Base-by-base conservation (phyloP, 1,284 basidiomycete species). In the Earliella scabrosa region DNA sequence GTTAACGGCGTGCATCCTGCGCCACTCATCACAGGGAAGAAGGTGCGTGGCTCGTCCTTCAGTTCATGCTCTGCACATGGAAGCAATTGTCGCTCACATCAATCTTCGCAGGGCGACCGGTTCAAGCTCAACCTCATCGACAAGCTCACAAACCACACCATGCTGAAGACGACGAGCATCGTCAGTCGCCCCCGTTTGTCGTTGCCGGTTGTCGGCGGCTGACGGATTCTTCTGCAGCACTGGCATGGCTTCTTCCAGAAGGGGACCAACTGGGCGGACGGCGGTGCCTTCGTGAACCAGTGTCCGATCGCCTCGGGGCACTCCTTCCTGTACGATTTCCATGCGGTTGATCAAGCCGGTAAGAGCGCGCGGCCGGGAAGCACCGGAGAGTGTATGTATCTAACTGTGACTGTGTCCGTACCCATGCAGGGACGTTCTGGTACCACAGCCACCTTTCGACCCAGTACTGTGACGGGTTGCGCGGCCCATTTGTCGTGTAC, bases 301-400 rank as follows among this genome's bases (percentile, higher is more conserved):
- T 85, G 83, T 61, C 80, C 80, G 2, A 82, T 85, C 54, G 71
- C 75, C 2, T 71, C 80, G 0, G 71, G 73, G 0, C 59, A 71
- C 10, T 73, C 71, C 7, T 83, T 81, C 70, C 73, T 75, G 11
- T 83, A 76, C 51, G 61, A 71, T 36, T 68, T 75, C 54, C 60
- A 26, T 14, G 67, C 67, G 8, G 65, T 67, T 16, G 66, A 65
- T 23, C 74, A 73, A 43, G 71, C 74, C 7, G 75, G 74, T 58
- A 21, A 39, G 56, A 13, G 6, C 13, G 14, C 4, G 14, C 18
- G n/a, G n/a, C n/a, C n/a, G n/a, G n/a, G n/a, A n/a, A n/a, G n/a
- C n/a, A n/a, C n/a, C n/a, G 8, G 6, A 20, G 7, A 21, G 9
- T 4, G 7, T 23, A 24, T 7, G 9, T 4, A 20, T 9, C 32